Evolutionary conservation across 164 flowering plant species (phyloP), one percentile per base, ranked within the genome.

Genomic region (Hamamelis virginiana): DNA sequence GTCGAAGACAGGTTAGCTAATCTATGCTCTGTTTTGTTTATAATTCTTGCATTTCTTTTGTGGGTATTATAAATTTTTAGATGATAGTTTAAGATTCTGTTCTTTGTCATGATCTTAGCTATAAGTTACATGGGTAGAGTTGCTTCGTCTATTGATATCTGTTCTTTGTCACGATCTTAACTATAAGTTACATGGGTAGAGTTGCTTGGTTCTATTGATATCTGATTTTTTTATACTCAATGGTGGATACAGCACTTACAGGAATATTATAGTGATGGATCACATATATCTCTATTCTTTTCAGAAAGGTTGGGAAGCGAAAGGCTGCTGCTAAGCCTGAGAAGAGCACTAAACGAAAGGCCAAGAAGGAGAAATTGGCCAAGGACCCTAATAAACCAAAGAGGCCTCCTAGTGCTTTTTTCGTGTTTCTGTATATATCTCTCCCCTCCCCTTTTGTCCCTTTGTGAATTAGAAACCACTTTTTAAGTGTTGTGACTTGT

Each of bases 241-340:
- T 50, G 15, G n/a, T 50, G 1, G 53, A 50, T 50, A 50, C 53
- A 50, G 19, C 16, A 5, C 6, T 0, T 16, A n/a, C 8, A 16
- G 16, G 53, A 63, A 22, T 47, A 23, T 22, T 70, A 27, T 43
- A 53, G 46, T 66, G 22, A 69, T 27, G 58, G 65, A 33, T 33
- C 41, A 33, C 6, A 22, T 52, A 55, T 68, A 27, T 83, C 52
- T 81, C 47, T 33, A 33, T 57, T 74, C 8, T 74, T 78, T 76
- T 71, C 88, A 91, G 97, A 75, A 86, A 71, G 74, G 75, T 88
- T 60, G 94, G 94, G 73, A 91, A 89, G 82, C 80, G 95, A 60
- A 91, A 91, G 83, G 90, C 88, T 28, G 73, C 76, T 21, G 65
- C 59, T 8, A 79, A 83, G 75, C 72, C 72, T 26, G 82, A 74